A percentile compares a stretch with the other conserved stretches of the same genome.
These are phyloP conservation scores for Amesomyces nigricolor DNA, from an alignment of 2,329 filamentous ascomycete genomes.

Conservation along the genomic window DNA sequence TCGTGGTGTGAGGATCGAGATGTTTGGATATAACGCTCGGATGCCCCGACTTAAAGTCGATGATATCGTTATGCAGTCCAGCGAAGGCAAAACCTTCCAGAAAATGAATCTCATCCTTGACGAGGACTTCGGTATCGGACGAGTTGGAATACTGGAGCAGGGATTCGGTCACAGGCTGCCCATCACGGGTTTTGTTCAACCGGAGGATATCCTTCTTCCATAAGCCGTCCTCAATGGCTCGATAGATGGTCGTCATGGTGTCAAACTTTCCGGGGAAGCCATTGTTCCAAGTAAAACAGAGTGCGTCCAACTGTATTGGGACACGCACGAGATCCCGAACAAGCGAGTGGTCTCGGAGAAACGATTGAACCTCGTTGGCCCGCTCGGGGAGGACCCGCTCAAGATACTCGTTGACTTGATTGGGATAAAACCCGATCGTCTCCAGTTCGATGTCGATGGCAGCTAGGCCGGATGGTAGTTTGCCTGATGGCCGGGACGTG, in stretches of 20 bases:
- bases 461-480: slow-evolving; percentile 14
- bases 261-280: slow-evolving; percentile 19
- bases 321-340: slow-evolving; percentile 37
- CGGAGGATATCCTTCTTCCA: slow-evolving; percentile 36
- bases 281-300: slow-evolving; percentile 36
- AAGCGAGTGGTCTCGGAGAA: slow-evolving; percentile 30
- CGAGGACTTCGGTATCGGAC: slow-evolving; percentile 18
- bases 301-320: slow-evolving; percentile 40
- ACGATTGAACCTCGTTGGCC: slow-evolving; percentile 29
- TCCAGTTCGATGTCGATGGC: slow-evolving; percentile 34
- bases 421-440: slow-evolving; percentile 36
- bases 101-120: slow-evolving; percentile 23
- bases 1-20: slow-evolving; percentile 1
- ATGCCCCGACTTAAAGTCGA: slow-evolving; percentile 31
- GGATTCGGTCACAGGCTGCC: neutral
- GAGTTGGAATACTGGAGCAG: neutral
- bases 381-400: slow-evolving; percentile 18
- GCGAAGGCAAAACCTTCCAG: slow-evolving; percentile 34
- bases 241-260: slow-evolving; percentile 36
- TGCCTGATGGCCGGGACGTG: slow-evolving; percentile 34
- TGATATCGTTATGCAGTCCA: slow-evolving; percentile 31
- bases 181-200: slow-evolving; percentile 25
- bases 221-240: slow-evolving; percentile 31
- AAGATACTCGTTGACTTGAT: slow-evolving; percentile 34
- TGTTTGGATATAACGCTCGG: slow-evolving; percentile 21